Conservation (phyloP, 2,329 filamentous ascomycete species). For the Aspergillus floridensis region DNA sequence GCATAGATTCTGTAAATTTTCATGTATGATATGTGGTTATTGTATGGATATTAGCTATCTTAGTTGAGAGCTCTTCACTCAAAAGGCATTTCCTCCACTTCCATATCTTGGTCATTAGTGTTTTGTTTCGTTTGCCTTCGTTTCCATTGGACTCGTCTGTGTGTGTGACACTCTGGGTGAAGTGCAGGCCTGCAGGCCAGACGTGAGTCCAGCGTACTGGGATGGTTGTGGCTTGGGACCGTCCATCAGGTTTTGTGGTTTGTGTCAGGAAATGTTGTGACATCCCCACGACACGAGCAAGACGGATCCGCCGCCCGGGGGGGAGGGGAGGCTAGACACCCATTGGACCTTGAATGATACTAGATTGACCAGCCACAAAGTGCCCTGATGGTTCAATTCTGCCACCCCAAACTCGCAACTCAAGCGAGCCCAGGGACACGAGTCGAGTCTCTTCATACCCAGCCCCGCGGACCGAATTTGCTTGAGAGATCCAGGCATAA, state of each 20-base stretch:
- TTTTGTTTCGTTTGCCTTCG: neutral
- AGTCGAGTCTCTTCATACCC: neutral
- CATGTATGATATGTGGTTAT: constrained; percentile 17
- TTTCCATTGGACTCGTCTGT: neutral
- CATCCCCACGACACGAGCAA: neutral
- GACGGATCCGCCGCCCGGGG: neutral
- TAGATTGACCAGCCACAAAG: neutral
- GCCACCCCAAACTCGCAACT: neutral
- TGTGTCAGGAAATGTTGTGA: too few relatives aligned
- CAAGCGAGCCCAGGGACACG: neutral
- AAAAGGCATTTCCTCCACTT: constrained; percentile 3
- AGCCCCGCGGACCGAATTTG: neutral
- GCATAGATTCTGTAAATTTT: neutral
- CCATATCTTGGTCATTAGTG: neutral
- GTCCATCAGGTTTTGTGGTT: too few relatives aligned
- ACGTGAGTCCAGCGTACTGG: too few relatives aligned
- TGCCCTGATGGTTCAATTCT: neutral
- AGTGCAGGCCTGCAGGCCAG: too few relatives aligned
- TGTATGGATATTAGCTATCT: constrained; percentile 12
- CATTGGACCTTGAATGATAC: too few relatives aligned
- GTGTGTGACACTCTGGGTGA: neutral
- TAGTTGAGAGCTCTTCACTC: constrained; percentile 27
- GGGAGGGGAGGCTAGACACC: too few relatives aligned
- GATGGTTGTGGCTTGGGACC: too few relatives aligned
- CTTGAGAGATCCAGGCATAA: neutral